Evolutionary conservation across 805 yeast genomes (phyloP), one percentile per base, ranked within the genome.

Genomic region (Priceomyces castillae): DNA sequence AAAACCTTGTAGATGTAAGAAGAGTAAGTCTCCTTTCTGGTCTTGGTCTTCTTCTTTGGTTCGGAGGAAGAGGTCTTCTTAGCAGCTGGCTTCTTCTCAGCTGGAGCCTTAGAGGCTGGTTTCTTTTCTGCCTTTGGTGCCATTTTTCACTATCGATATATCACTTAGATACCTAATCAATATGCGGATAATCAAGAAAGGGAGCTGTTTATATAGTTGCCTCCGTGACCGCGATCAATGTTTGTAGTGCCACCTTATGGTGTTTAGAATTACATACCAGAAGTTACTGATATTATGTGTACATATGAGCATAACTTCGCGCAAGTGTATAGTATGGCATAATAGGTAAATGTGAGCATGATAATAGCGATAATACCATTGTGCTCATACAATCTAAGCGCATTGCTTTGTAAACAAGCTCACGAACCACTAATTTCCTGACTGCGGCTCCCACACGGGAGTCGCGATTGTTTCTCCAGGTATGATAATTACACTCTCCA

Each of bases 1-100:
- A 92, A 85, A 57, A 90, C 97, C 77, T 92, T 92, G 94, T 90
- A 92, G 71, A 92, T 92, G 78, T 92, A 92, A 52, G 97, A 90
- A 54, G 96, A 89, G 81, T 90, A 92, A 54, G 97, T 89, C 78
- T 92, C 97, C 86, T 89, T 90, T 84, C 97, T 89, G 62, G 90
- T 75, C 85, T 90, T 90, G 58, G 88, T 67, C 80, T 95, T 89
- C 86, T 86, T 90, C 82, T 89, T 90, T 69, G 83, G 72, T 63
- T 82, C 90, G 46, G 82, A 78, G 57, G 86, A 65, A 53, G 88
- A 76, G 53, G 95, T 80, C 67, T 95, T 87, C 80, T 88, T 90
- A 67, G 96, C 94, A 49, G 74, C 80, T 66, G 88, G 87, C 77
- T 87, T 89, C 84, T 89, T 88, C 74, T 86, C 95, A 72, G 95